These are phyloP conservation scores for Geotrichum macrosporum DNA, from an alignment of 1,139 yeast species.

Conservation along the genomic window DNA sequence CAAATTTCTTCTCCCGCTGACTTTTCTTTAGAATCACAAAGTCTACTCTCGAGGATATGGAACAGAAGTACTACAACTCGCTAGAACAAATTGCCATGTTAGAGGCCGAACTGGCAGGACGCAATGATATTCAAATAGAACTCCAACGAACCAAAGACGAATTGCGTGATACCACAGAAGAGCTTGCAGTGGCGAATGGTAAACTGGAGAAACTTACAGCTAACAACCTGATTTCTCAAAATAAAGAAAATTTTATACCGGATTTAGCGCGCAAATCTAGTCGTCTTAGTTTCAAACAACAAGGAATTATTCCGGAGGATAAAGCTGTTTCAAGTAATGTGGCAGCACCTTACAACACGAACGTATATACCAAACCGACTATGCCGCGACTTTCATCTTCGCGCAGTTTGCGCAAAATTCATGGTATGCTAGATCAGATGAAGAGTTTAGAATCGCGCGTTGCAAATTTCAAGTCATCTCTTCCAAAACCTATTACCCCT, in stretches of 20 bases:
- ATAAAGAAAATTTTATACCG: conserved; percentile 1
- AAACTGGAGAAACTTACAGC: conserved; percentile 27
- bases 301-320: conserved; percentile 9
- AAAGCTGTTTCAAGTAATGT: not conserved
- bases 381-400: conserved; percentile 28
- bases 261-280: conserved; percentile 7
- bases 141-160: conserved; percentile 39
- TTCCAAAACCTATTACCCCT: conserved; percentile 28
- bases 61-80: conserved; percentile 33
- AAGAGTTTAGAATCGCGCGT: conserved; percentile 33
- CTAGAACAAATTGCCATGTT: conserved; percentile 37
- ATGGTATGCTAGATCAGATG: conserved; percentile 37
- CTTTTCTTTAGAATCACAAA: conserved; percentile 28
- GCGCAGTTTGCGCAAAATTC: conserved; percentile 34
- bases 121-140: conserved; percentile 32
- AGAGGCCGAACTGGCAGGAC: conserved; percentile 36
- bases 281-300: conserved; percentile 4
- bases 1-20: conserved; percentile 1
- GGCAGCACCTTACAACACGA: not conserved
- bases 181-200: conserved; percentile 29
- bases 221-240: not conserved
- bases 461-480: conserved; percentile 34
- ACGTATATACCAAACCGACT: conserved; percentile 3
- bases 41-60: conserved; percentile 35
- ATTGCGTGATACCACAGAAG: conserved; percentile 36